A percentile compares a stretch with the other conserved stretches of the same genome.
These are phyloP conservation scores for Cladosporium sp. DNA, from an alignment of 2,329 filamentous ascomycete genomes.

Conservation along the genomic window DNA sequence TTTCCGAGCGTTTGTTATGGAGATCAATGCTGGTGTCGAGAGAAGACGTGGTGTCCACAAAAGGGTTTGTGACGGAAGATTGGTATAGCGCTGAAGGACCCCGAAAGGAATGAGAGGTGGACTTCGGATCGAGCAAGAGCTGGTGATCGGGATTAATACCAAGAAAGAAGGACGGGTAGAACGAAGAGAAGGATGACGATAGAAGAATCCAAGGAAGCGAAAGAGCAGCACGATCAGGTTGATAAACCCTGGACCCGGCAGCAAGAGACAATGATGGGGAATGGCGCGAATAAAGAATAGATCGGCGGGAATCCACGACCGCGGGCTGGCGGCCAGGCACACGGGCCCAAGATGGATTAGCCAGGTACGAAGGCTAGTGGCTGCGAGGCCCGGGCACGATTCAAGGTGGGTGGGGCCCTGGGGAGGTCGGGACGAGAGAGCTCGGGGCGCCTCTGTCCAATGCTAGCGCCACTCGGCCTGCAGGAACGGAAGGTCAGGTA, in stretches of 20 bases:
- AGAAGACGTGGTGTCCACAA: constrained; percentile 12
- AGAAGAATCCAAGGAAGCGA: constrained; percentile 30
- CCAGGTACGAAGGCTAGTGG: constrained; percentile 30
- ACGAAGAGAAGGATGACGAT: constrained; percentile 29
- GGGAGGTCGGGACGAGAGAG: constrained; percentile 27
- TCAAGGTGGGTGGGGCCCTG: constrained; percentile 30
- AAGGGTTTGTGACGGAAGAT: constrained; percentile 15
- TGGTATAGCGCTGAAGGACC: constrained; percentile 23
- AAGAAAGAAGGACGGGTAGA: constrained; percentile 26
- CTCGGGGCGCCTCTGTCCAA: constrained; percentile 11
- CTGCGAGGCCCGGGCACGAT: constrained; percentile 27
- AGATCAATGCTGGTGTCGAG: constrained; percentile 17
- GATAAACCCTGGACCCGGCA: constrained; percentile 33
- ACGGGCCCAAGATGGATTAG: constrained; percentile 26
- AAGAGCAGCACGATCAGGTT: constrained; percentile 27
- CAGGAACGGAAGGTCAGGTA: constrained; percentile 19
- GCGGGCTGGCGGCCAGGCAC: constrained; percentile 22
- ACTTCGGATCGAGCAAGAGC: constrained; percentile 17
- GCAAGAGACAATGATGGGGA: constrained; percentile 28
- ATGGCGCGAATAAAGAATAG: constrained; percentile 30
- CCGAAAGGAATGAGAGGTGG: constrained; percentile 23
- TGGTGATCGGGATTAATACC: constrained; percentile 25
- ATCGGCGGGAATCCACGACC: constrained; percentile 30
- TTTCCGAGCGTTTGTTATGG: constrained; percentile 12
- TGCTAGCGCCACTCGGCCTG: constrained; percentile 16